Evolutionary conservation across 805 yeast genomes (phyloP).

Genomic region (Metschnikowia vanudenii): DNA sequence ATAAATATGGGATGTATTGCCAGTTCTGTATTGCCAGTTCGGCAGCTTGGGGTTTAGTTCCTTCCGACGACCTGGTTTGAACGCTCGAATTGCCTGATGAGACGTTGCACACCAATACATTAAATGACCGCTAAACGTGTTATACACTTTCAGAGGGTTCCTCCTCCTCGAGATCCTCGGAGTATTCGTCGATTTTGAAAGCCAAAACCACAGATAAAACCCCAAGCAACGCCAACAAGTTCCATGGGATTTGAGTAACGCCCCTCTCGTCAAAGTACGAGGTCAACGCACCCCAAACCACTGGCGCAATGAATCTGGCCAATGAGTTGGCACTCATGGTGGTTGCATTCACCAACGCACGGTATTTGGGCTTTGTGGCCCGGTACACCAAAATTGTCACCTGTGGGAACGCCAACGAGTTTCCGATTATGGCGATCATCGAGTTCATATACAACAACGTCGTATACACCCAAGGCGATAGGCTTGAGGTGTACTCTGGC

Average conservation of each 20-base stretch:
- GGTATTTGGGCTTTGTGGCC: conserved; percentile 50
- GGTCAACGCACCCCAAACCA: conserved; percentile 50
- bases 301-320: conserved; percentile 58
- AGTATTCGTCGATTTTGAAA: conserved; percentile 16
- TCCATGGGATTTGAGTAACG: conserved; percentile 34
- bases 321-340: conserved; percentile 52
- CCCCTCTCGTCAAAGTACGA: conserved; percentile 27
- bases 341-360: conserved; percentile 60
- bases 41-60: too few species aligned
- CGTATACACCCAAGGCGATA: conserved; percentile 22
- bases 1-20: too few species aligned
- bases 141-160: background rate
- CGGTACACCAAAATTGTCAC: conserved; percentile 53
- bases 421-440: conserved; percentile 34
- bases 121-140: background rate
- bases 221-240: conserved; percentile 26
- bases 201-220: conserved; percentile 13
- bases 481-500: conserved; percentile 29
- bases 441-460: conserved; percentile 28
- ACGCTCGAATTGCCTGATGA: too few species aligned
- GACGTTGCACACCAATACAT: too few species aligned
- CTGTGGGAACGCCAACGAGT: conserved; percentile 52
- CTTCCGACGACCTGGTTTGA: too few species aligned
- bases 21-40: too few species aligned
- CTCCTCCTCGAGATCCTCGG: conserved; percentile 12